A percentile compares a stretch with the other conserved stretches of the same genome.
Conservation (phyloP, 1,284 basidiomycete species). For the Tylopilus sp. region DNA sequence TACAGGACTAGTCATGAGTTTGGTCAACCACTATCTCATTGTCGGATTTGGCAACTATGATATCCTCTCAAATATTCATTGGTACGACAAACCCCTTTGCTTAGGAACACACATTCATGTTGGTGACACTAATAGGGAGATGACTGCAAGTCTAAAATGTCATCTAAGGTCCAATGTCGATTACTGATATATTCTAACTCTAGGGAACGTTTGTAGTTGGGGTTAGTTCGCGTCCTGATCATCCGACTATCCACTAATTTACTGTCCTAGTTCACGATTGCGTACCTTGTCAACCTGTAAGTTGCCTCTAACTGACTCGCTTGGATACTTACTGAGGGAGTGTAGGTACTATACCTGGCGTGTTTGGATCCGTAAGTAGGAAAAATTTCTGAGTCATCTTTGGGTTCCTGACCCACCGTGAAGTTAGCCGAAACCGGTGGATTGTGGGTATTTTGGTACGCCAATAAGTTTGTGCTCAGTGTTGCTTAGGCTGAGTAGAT, state of each 20-base stretch:
- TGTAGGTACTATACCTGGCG: slow-evolving; percentile 14
- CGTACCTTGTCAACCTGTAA: slow-evolving; percentile 10
- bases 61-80: not conserved
- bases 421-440: too few relatives aligned
- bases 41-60: slow-evolving; percentile 7
- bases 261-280: slow-evolving; percentile 4
- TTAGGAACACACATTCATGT: not conserved
- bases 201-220: not conserved
- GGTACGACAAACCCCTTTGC: not conserved
- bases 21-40: slow-evolving; percentile 19
- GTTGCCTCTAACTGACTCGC: not conserved
- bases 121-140: too few relatives aligned
- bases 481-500: too few relatives aligned
- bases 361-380: not conserved
- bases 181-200: not conserved
- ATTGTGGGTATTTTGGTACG: too few relatives aligned
- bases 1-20: slow-evolving; percentile 8
- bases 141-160: too few relatives aligned
- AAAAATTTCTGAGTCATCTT: too few relatives aligned
- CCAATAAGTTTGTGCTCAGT: too few relatives aligned
- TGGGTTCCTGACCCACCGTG: too few relatives aligned
- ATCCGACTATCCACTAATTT: not conserved
- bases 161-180: too few relatives aligned
- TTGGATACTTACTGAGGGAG: not conserved
- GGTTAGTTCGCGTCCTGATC: not conserved